phyloP scores from a whole-genome alignment of 768 basidiomycete genomes.

The Termitomyces sp. region DNA sequence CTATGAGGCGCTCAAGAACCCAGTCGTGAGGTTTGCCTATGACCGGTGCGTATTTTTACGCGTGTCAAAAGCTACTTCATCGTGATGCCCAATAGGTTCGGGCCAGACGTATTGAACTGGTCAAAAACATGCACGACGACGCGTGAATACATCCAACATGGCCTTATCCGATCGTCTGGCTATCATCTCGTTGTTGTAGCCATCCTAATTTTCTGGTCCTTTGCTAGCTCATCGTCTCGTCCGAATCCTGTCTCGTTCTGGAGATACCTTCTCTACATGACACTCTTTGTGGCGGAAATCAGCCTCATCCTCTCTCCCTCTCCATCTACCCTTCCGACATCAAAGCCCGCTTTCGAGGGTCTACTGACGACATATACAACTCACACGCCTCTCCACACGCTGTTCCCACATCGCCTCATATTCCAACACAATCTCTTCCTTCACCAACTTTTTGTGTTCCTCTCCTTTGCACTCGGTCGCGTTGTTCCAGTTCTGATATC shows the following conservation, averaged over 20 bases:
- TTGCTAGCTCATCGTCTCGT: conserved; percentile 41
- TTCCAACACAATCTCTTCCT: conserved; percentile 77
- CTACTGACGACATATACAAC: conserved; percentile 20
- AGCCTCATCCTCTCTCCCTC: conserved; percentile 59
- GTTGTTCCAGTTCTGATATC: conserved; percentile 68
- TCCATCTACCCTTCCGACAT: conserved; percentile 21
- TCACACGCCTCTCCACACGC: conserved; percentile 14
- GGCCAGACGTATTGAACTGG: conserved; percentile 68
- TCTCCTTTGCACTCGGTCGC: conserved; percentile 65
- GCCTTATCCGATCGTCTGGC: conserved; percentile 54
- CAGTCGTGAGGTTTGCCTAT: conserved; percentile 77
- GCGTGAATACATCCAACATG: conserved; percentile 64
- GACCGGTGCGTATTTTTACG: conserved; percentile 48
- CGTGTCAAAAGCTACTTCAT: background rate
- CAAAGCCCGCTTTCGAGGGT: conserved; percentile 14
- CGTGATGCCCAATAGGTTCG: conserved; percentile 51
- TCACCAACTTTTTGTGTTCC: conserved; percentile 71
- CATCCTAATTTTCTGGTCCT: conserved; percentile 56
- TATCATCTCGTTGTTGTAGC: conserved; percentile 63
- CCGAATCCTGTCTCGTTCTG: conserved; percentile 64
- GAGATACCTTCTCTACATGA: conserved; percentile 72
- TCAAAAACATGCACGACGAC: conserved; percentile 54
- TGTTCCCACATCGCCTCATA: conserved; percentile 63
- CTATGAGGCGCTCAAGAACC: conserved; percentile 76
- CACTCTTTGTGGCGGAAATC: conserved; percentile 57